phyloP scores from a whole-genome alignment of 208 protist genomes.

The Acanthamoeba lenticulata region DNA sequence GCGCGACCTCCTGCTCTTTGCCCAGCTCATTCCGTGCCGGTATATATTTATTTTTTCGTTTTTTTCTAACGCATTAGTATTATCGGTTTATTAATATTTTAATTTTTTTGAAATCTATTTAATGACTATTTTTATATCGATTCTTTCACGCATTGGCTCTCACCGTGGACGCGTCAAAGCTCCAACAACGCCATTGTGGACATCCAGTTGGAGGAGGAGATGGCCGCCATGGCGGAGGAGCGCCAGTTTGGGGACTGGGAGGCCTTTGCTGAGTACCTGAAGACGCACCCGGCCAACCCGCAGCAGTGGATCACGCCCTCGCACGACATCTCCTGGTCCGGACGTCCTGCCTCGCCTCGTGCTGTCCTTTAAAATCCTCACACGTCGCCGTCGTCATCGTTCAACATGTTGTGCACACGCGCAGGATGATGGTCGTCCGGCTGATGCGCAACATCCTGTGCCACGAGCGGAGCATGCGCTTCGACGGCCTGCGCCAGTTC shows the following conservation, averaged over 20 bases:
- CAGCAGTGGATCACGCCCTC: conserved; percentile 29
- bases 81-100: too few relatives aligned
- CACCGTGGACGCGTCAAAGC: neutral
- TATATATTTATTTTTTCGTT: too few relatives aligned
- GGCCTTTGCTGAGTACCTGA: conserved; percentile 33
- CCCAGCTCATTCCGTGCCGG: conserved; percentile 4
- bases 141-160: neutral
- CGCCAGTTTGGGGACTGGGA: neutral
- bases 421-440: conserved; percentile 21
- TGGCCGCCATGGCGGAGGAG: neutral
- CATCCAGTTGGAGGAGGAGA: neutral
- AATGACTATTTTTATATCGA: too few relatives aligned
- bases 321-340: neutral
- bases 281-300: conserved; percentile 25
- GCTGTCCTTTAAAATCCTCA: neutral
- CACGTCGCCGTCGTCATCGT: neutral
- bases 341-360: neutral
- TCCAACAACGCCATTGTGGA: conserved; percentile 34
- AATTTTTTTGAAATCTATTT: neutral
- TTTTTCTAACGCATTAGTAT: too few relatives aligned
- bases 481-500: conserved; percentile 33
- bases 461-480: conserved; percentile 18
- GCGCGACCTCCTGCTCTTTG: neutral
- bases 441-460: conserved; percentile 53
- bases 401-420: neutral